Conservation (phyloP, 2,329 filamentous ascomycete species). For the Cladosporium cucumerinum region DNA sequence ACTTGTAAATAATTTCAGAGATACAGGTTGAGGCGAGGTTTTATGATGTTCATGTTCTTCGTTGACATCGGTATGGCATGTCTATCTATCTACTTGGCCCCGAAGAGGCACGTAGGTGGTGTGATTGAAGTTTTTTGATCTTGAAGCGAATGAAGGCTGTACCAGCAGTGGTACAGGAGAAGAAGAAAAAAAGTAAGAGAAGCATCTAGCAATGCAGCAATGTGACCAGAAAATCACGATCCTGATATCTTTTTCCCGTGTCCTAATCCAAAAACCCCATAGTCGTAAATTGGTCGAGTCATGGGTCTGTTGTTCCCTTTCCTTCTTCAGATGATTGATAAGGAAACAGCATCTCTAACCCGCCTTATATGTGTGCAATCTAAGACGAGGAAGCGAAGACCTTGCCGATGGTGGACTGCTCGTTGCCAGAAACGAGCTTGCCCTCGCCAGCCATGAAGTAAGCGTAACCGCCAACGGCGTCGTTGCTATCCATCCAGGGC, state of each 20-base stretch:
- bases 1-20: too few relatives aligned
- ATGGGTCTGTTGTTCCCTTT: slow-evolving; percentile 11
- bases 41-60: neutral
- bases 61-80: slow-evolving; percentile 10
- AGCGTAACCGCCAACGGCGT: slow-evolving; percentile 41
- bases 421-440: slow-evolving; percentile 32
- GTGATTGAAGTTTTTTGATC: neutral
- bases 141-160: neutral
- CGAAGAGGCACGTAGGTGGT: neutral
- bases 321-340: neutral
- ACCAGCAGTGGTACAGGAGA: neutral
- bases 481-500: slow-evolving; percentile 43
- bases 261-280: neutral
- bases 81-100: slow-evolving; percentile 2
- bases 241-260: neutral
- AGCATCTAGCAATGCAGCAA: neutral
- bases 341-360: neutral
- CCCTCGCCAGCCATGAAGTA: slow-evolving; percentile 39
- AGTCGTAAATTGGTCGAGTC: slow-evolving; percentile 1
- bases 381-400: slow-evolving; percentile 25
- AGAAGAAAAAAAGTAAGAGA: neutral
- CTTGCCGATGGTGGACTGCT: slow-evolving; percentile 29
- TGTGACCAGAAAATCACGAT: neutral
- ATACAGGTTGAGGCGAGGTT: too few relatives aligned
- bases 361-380: neutral